A percentile compares a stretch with the other conserved stretches of the same genome.
Conservation (phyloP, 257 asterid genomes). For the Cruciata laevipes region DNA sequence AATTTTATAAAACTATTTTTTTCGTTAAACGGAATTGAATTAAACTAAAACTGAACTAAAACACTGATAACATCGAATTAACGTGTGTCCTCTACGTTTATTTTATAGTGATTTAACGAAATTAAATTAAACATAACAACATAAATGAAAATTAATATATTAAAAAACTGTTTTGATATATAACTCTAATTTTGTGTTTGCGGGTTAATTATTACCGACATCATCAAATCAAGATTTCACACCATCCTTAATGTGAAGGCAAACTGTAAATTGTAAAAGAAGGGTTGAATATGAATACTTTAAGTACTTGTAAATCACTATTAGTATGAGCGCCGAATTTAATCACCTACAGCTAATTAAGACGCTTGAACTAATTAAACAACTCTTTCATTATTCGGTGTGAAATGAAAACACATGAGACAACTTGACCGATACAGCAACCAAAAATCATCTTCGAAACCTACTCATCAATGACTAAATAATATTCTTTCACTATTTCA, state of each 20-base stretch:
- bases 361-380: background rate
- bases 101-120: too few relatives aligned
- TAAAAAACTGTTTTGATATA: too few relatives aligned
- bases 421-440: constrained; percentile 1
- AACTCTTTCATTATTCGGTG: background rate
- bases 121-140: too few relatives aligned
- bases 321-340: too few relatives aligned
- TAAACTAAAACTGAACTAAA: too few relatives aligned
- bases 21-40: too few relatives aligned
- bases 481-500: background rate
- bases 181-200: too few relatives aligned
- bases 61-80: too few relatives aligned
- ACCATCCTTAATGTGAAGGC: background rate
- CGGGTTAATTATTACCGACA: background rate
- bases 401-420: background rate
- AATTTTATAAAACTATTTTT: too few relatives aligned
- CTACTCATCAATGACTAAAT: background rate
- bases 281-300: background rate
- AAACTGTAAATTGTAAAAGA: background rate
- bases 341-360: background rate
- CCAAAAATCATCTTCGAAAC: background rate
- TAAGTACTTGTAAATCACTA: background rate
- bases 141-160: too few relatives aligned
- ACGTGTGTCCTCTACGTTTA: too few relatives aligned
- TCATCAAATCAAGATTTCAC: background rate